Percentiles rank a stretch among this genome's conserved stretches.
phyloP scores from a whole-genome alignment of 1,284 basidiomycete species.

The Coniferiporia weirii region DNA sequence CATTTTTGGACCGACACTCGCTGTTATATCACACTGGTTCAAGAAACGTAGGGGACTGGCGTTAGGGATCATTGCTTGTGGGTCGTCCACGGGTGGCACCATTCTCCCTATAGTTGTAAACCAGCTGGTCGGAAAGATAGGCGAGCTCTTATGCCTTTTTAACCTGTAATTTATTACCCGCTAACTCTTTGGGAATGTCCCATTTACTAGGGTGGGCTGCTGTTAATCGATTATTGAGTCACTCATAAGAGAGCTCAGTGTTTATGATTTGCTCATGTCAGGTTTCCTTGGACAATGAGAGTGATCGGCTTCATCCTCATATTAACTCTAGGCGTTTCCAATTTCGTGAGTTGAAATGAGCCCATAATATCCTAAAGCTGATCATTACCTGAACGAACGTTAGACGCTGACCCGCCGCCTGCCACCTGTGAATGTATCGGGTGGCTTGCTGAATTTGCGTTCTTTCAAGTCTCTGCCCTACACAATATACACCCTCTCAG shows the following conservation, averaged over 20 bases:
- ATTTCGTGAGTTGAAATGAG: constrained; percentile 20
- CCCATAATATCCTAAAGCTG: background rate
- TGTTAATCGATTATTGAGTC: no score
- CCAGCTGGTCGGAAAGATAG: constrained; percentile 40
- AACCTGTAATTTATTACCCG: background rate
- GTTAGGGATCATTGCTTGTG: constrained; percentile 37
- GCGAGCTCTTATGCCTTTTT: constrained; percentile 25
- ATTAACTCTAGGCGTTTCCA: constrained; percentile 21
- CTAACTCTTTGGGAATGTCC: background rate
- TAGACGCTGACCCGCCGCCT: constrained; percentile 25
- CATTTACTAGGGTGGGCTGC: background rate
- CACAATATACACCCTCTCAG: constrained; percentile 23
- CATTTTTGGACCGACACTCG: constrained; percentile 43
- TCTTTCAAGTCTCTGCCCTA: constrained; percentile 25
- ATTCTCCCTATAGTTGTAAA: constrained; percentile 42
- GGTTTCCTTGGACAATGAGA: constrained; percentile 28
- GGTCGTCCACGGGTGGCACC: constrained; percentile 43
- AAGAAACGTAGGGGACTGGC: constrained; percentile 37
- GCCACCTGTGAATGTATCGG: constrained; percentile 24
- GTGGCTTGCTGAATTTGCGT: constrained; percentile 27
- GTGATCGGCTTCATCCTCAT: constrained; percentile 28
- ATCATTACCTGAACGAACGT: background rate
- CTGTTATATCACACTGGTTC: constrained; percentile 50
- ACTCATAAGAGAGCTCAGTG: background rate
- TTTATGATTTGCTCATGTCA: background rate